Base-by-base conservation (phyloP, 2,329 filamentous ascomycete genomes). In the Cercospora sojina region DNA sequence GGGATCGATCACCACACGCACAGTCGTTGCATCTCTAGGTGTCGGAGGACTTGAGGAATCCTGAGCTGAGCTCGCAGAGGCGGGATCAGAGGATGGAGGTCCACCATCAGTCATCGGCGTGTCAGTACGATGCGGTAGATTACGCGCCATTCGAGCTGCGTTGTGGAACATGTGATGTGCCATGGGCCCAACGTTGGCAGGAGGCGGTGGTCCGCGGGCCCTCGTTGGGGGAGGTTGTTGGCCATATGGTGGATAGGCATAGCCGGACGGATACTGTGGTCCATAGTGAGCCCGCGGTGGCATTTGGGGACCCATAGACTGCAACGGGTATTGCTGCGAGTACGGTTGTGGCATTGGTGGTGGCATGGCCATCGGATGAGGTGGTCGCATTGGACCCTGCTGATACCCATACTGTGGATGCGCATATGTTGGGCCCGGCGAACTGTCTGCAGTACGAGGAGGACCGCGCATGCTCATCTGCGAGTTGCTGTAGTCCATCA, bases 21-120 rank as follows among this genome's bases (percentile, higher is more conserved):
- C 74, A 9, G 77, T 74, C 16, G 71, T 74, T 13, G 74, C 70
- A 66, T 80, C 77, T 58, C 76, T 77, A 0, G 82, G 81, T 7
- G 81, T 83, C 25, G 79, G 72, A n/a, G 77, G 77, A 59, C 71
- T 76, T 18, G 76, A 76, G 2, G 76, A 76, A 3, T 72, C 77
- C 18, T 81, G 81, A 6, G 74, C 74, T n/a, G 75, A 76, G 55
- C 74, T 72, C n/a, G 78, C 77, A 1, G 78, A 80, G 38, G 79
- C 76, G 51, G 79, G 76, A 65, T 82, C 81, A 1, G 81, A 83
- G 1, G 80, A 82, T 13, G 79, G 79, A 5, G 76, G 74, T 13
- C 80, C 78, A 1, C 76, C 75, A 51, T 81, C 79, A 5, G 77
- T 78, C 62, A 78, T 71, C 6, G 78, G 77, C 1, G 75, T 78